Evolutionary conservation across 768 basidiomycete genomes (phyloP).

Genomic region (Boletus insuetus): DNA sequence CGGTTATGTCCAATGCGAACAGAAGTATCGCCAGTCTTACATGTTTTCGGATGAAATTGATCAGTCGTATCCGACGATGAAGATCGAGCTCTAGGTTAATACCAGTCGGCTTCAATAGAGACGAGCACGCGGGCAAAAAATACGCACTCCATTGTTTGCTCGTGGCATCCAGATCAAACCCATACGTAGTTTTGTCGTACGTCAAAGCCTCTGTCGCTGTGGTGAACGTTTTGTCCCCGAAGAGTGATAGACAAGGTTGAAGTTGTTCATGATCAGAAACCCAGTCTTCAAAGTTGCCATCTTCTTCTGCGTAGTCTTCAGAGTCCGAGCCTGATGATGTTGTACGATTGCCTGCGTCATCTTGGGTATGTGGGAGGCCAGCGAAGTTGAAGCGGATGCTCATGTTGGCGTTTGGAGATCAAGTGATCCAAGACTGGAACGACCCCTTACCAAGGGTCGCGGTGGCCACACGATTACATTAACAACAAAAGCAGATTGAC

Average conservation of each 20-base stretch:
- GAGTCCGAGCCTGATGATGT: conserved; percentile 23
- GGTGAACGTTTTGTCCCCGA: conserved; percentile 62
- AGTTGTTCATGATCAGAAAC: conserved; percentile 59
- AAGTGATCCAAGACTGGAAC: not conserved
- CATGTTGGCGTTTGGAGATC: conserved; percentile 17
- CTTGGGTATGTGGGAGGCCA: not conserved
- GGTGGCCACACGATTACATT: not conserved
- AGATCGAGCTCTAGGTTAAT: conserved; percentile 62
- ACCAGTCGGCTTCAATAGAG: not conserved
- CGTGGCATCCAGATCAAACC: conserved; percentile 57
- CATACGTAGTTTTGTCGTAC: conserved; percentile 59
- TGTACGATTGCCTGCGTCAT: conserved; percentile 11
- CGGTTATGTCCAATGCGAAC: not conserved
- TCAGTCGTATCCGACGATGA: conserved; percentile 73
- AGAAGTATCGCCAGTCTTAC: conserved; percentile 34
- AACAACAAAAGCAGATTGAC: not conserved
- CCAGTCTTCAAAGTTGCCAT: conserved; percentile 81
- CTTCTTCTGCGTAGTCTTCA: conserved; percentile 35
- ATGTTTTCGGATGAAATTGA: conserved; percentile 84
- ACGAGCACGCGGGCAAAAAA: not conserved
- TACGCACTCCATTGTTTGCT: conserved; percentile 56
- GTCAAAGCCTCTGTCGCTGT: conserved; percentile 57
- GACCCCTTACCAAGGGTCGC: no score
- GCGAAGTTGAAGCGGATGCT: conserved; percentile 27
- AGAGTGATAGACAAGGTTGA: conserved; percentile 66